Evolutionary conservation across 306 rosid genomes (phyloP), one percentile per base, ranked within the genome.

Genomic region (Acmispon strigosus): DNA sequence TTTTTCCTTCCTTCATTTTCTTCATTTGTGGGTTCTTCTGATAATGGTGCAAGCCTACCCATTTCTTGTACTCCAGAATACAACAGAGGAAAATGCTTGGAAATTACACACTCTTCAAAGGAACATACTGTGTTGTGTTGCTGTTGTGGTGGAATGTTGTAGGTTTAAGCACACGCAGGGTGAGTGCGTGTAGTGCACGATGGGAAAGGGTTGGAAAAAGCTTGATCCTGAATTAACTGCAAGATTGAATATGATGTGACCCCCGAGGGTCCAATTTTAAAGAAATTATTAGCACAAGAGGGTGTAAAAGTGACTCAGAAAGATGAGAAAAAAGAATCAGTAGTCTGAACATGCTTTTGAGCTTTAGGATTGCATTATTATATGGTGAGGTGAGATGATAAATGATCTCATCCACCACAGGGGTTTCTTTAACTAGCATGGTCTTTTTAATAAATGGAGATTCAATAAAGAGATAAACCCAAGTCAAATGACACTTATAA

Each of bases 21-120:
- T 57, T 85, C 94, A 41, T 80, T 86, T 68, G 83, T 80, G 22
- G 98, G 98, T 66, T 93, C 98, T 74, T 93, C 98, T 51, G 97
- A 82, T 17, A 93, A 32, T 15, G 98, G 90, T 22, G 92, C 92
- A n/a, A 90, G 90, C n/a, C 92, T 81, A 37, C 78, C 85, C 90
- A 89, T 92, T 42, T 52, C 45, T 50, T 81, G 75, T 62, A 48
- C 56, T 36, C 72, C 49, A 49, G 69, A 36, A 1, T 61, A 6
- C 5, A 41, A 14, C 44, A 62, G 34, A 47, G 50, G 71, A 54
- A 68, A 67, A 27, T 73, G 58, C 52, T 45, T 41, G 59, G 74
- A 45, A 68, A 42, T n/a, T n/a, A n/a, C 44, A 58, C 66, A 66
- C 48, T 18, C 73, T 62, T 62, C 64, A 77, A 73, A 54, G 76